Percentiles rank a stretch among this genome's conserved stretches.
Evolutionary conservation across 1,284 basidiomycete species (phyloP).

Genomic region (Sanguinoderma infundibulare): DNA sequence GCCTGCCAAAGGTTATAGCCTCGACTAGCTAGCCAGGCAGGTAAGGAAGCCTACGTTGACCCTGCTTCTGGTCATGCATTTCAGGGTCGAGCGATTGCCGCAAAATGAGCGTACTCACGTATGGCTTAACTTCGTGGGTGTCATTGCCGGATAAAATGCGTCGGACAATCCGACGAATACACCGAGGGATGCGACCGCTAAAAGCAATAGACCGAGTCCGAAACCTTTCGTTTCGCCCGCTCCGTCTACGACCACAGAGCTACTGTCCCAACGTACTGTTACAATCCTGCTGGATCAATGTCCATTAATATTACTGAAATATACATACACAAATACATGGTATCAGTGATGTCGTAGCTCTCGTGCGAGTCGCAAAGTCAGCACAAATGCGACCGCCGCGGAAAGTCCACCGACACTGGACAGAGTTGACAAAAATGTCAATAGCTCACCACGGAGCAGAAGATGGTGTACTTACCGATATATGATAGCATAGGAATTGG

Average conservation of each 20-base stretch:
- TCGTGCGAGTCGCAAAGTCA: constrained; percentile 69
- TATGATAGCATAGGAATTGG: constrained; percentile 77
- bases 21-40: background rate
- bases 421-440: background rate
- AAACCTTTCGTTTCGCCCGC: no score
- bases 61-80: background rate
- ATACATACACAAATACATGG: background rate
- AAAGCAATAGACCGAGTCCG: no score
- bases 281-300: no score
- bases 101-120: background rate
- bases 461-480: constrained; percentile 58
- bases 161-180: no score
- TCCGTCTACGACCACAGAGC: no score
- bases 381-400: constrained; percentile 68
- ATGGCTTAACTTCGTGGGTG: background rate
- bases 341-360: constrained; percentile 54
- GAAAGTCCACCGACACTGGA: constrained; percentile 76
- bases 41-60: no score
- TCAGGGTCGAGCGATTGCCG: background rate
- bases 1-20: no score
- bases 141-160: background rate
- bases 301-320: background rate
- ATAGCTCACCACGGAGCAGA: background rate
- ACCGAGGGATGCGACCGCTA: no score
- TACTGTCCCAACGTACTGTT: no score